Evolutionary conservation across 371 early-diverging fungal species (phyloP).

Genomic region (Blastocladiella emersonii): DNA sequence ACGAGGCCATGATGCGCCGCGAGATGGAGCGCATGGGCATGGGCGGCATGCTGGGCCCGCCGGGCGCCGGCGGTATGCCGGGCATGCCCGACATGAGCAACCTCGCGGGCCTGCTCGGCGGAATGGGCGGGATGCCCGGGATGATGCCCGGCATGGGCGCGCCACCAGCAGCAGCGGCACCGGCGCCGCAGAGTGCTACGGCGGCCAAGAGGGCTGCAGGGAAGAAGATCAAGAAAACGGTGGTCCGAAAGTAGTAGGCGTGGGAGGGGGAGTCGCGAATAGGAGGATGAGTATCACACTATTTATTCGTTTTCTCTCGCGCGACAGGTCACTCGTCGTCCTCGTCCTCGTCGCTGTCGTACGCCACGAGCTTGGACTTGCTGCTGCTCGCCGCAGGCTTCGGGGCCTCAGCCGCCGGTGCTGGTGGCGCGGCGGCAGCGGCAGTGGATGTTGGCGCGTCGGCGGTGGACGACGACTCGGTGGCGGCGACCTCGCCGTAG

Average conservation of each 20-base stretch:
- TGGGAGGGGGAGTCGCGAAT: no score
- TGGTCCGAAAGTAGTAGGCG: not conserved
- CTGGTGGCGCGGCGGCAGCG: no score
- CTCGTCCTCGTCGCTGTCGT: not conserved
- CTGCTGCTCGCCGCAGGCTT: no score
- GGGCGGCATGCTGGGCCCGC: not conserved
- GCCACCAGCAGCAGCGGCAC: not conserved
- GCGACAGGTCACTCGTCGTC: no score
- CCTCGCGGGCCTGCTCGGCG: not conserved
- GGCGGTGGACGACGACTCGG: no score
- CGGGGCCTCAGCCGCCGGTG: no score
- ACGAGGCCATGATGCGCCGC: not conserved
- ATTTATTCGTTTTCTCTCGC: no score
- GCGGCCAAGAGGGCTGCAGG: constrained; percentile 6
- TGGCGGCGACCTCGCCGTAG: no score
- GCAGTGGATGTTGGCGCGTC: no score
- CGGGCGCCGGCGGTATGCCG: constrained; percentile 18
- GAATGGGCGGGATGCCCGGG: not conserved
- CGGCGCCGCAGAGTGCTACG: no score
- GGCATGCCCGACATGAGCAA: constrained; percentile 12
- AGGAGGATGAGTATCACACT: no score
- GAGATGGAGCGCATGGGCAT: not conserved
- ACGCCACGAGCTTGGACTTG: not conserved
- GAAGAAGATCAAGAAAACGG: constrained; percentile 13
- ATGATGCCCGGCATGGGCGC: not conserved